Percentiles rank a stretch among this genome's conserved stretches.
Conservation (phyloP, 208 protist genomes). For the Leishmania arabica region DNA sequence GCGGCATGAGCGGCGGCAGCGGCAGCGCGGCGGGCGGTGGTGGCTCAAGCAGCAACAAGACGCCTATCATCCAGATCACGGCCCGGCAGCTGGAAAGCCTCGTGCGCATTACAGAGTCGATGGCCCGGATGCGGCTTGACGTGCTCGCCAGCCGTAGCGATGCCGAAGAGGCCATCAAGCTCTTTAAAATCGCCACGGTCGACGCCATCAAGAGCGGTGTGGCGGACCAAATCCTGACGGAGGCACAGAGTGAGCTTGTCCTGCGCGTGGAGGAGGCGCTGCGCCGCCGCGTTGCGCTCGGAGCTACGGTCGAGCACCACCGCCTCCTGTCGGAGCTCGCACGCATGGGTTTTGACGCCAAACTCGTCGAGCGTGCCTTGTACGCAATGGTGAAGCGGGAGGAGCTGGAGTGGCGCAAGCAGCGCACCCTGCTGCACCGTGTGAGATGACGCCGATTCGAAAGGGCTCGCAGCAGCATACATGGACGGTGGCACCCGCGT, state of each 20-base stretch:
- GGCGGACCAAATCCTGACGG: slow-evolving; percentile 76
- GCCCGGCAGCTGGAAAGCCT: slow-evolving; percentile 96
- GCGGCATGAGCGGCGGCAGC: slow-evolving; percentile 13
- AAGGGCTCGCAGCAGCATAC: neutral
- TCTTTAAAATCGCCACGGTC: slow-evolving; percentile 96
- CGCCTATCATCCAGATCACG: slow-evolving; percentile 95
- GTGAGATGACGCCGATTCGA: slow-evolving; percentile 36
- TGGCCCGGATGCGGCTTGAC: slow-evolving; percentile 96
- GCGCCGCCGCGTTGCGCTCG: slow-evolving; percentile 79
- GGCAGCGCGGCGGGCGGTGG: slow-evolving; percentile 9
- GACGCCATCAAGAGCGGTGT: slow-evolving; percentile 91
- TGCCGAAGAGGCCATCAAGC: slow-evolving; percentile 95
- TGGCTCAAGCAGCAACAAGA: slow-evolving; percentile 32
- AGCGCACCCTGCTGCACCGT: slow-evolving; percentile 81
- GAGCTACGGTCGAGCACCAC: slow-evolving; percentile 85
- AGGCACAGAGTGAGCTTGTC: slow-evolving; percentile 83
- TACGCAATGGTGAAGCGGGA: slow-evolving; percentile 90
- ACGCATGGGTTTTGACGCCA: slow-evolving; percentile 84
- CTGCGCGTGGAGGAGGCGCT: slow-evolving; percentile 86
- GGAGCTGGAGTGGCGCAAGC: slow-evolving; percentile 91
- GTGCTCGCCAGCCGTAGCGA: slow-evolving; percentile 86
- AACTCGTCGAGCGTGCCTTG: slow-evolving; percentile 84
- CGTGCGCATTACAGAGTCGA: slow-evolving; percentile 97
- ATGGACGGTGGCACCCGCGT: neutral
- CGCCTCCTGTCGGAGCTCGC: slow-evolving; percentile 78